Evolutionary conservation across 2,329 filamentous ascomycete species (phyloP).

Genomic region (Alternaria sp.): DNA sequence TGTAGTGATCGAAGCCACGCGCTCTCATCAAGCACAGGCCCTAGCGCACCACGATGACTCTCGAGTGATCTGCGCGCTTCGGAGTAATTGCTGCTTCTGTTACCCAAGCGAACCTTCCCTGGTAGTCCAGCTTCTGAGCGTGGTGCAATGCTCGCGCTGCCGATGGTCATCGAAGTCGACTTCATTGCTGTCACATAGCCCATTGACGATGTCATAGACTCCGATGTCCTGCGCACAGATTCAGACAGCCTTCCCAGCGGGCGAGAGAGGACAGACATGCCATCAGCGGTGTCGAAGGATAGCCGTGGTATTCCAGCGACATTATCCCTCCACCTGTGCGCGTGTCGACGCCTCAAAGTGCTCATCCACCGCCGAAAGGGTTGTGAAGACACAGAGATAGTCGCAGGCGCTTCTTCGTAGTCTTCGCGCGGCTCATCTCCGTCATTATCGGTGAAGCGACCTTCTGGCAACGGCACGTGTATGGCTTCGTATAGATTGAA

Average conservation of each 20-base stretch:
- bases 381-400: constrained; percentile 16
- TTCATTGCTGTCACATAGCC: constrained; percentile 81
- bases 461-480: constrained; percentile 35
- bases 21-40: constrained; percentile 66
- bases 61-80: constrained; percentile 68
- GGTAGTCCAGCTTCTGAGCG: constrained; percentile 64
- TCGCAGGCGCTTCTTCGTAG: neutral
- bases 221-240: constrained; percentile 49
- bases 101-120: constrained; percentile 64
- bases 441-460: constrained; percentile 27
- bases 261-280: constrained; percentile 12
- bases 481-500: constrained; percentile 43
- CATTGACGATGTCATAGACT: constrained; percentile 75
- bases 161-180: constrained; percentile 79
- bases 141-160: constrained; percentile 71
- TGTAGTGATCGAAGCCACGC: constrained; percentile 75
- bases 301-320: constrained; percentile 44
- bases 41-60: constrained; percentile 55
- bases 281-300: constrained; percentile 39
- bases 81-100: constrained; percentile 65
- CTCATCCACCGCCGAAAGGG: constrained; percentile 78
- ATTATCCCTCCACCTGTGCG: constrained; percentile 45
- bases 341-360: constrained; percentile 66
- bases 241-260: constrained; percentile 14
- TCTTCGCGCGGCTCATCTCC: constrained; percentile 12